These are phyloP conservation scores for Starmerella lactis-condensi DNA, from an alignment of 805 yeast species.

Conservation along the genomic window DNA sequence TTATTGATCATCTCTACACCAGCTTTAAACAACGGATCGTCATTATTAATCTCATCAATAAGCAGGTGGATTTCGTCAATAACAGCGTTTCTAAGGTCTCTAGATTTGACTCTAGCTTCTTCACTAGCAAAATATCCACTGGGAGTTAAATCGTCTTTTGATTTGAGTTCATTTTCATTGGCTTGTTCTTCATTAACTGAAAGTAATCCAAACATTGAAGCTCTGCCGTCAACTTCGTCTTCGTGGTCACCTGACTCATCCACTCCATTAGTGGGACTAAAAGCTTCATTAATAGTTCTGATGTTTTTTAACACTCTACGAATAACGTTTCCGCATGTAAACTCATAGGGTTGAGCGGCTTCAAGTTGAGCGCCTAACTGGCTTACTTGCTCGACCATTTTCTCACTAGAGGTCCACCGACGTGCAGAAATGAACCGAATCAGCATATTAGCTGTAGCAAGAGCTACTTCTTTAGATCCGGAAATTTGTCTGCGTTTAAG, in stretches of 20 bases:
- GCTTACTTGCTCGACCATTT: slow-evolving; percentile 53
- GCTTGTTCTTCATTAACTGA: slow-evolving; percentile 29
- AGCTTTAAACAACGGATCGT: slow-evolving; percentile 80
- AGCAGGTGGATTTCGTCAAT: slow-evolving; percentile 48
- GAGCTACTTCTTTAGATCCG: slow-evolving; percentile 68
- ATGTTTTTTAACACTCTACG: slow-evolving; percentile 73
- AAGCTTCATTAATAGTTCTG: slow-evolving; percentile 60
- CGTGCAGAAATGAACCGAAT: slow-evolving; percentile 79
- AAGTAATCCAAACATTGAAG: slow-evolving; percentile 69
- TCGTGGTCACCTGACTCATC: slow-evolving; percentile 8
- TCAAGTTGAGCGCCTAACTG: slow-evolving; percentile 46
- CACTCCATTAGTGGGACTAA: slow-evolving; percentile 8
- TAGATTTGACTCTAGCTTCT: slow-evolving; percentile 10
- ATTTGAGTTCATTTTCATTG: slow-evolving; percentile 9
- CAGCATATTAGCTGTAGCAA: slow-evolving; percentile 69
- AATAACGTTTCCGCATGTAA: slow-evolving; percentile 76
- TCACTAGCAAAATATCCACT: slow-evolving; percentile 11
- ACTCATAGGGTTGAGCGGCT: slow-evolving; percentile 74
- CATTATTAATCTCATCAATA: slow-evolving; percentile 76
- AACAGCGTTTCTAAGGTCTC: slow-evolving; percentile 16
- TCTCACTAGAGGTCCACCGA: slow-evolving; percentile 65
- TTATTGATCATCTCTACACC: slow-evolving; percentile 89
- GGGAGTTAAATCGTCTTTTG: slow-evolving; percentile 8
- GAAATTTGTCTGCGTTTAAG: slow-evolving; percentile 69
- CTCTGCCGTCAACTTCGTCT: slow-evolving; percentile 9